Percentiles rank a stretch among this genome's conserved stretches.
These are phyloP conservation scores for Cytospora schulzeri DNA, from an alignment of 2,329 filamentous ascomycete genomes.

Conservation along the genomic window DNA sequence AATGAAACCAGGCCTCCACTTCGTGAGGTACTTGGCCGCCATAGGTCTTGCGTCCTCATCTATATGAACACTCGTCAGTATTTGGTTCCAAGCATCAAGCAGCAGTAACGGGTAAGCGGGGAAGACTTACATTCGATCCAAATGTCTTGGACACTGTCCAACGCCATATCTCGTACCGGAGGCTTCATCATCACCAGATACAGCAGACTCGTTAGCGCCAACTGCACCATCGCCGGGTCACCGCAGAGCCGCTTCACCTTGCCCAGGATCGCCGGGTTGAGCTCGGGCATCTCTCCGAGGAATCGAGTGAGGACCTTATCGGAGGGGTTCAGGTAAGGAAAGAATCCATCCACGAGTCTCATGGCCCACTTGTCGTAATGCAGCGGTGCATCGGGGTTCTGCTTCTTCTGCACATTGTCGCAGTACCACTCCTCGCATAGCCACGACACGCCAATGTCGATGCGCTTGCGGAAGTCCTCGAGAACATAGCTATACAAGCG, in stretches of 20 bases:
- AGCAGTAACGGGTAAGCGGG: neutral
- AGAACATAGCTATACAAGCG: constrained; percentile 82
- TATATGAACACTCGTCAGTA: constrained; percentile 33
- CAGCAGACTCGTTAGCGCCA: constrained; percentile 65
- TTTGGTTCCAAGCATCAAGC: neutral
- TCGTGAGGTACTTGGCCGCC: constrained; percentile 63
- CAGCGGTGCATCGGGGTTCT: constrained; percentile 50
- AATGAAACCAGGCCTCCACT: constrained; percentile 61
- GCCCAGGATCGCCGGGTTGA: constrained; percentile 71
- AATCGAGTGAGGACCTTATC: constrained; percentile 91
- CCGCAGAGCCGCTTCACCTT: constrained; percentile 70
- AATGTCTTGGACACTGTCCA: constrained; percentile 67
- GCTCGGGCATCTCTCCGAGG: constrained; percentile 83
- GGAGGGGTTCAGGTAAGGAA: constrained; percentile 87
- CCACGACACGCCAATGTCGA: constrained; percentile 91
- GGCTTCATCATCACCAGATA: constrained; percentile 71
- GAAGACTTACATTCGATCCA: constrained; percentile 65
- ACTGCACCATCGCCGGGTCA: constrained; percentile 64
- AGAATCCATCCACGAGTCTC: constrained; percentile 82
- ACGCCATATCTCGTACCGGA: constrained; percentile 62
- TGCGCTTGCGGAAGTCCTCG: constrained; percentile 86
- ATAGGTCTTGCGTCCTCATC: constrained; percentile 65
- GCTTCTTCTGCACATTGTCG: constrained; percentile 59
- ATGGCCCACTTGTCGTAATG: constrained; percentile 81
- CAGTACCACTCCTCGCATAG: constrained; percentile 98